Base-by-base conservation (phyloP, 495 filamentous ascomycete genomes). In the Podospora pseudoanserina region DNA sequence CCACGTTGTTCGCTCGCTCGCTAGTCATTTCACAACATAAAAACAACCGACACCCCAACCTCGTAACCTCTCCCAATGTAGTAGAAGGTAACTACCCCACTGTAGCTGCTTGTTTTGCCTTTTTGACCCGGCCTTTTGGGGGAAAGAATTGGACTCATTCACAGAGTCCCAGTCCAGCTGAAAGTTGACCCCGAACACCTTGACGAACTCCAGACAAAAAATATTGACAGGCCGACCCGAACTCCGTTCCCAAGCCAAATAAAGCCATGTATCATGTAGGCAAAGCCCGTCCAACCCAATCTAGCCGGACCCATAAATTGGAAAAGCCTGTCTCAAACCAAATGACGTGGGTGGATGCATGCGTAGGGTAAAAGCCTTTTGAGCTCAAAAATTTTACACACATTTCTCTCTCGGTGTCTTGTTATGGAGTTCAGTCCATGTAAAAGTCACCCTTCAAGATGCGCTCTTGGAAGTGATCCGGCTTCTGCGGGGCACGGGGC, bases 391-490 rank as follows among this genome's bases (percentile, higher is more conserved):
- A 49, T 49, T 11, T 18, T 49, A 49, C 39, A 49, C 39, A 49
- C 15, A 49, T 49, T 49, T 49, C 15, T 49, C 27, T 28, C 1
- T 26, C 32, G 27, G 18, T 61, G 59, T 4, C 5, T 60, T 59
- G 23, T 23, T 15, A 57, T 27, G 53, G 49, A 44, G n/a, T 60
- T 84, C 84, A 99, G 74, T 99, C 95, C 93, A 98, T 97, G 79
- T 93, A 94, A 74, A 99, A 97, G 72, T 99, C 95, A 39, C 95
- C 95, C 79, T 96, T 94, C 67, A 99, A 83, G 71, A 99, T 97
- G 69, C 96, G 87, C 84, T 99, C 95, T 79, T 96, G 92, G 82
- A 97, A 93, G 71, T 88, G 89, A 81, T 99, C 95, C 16, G 93
- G 92, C 76, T 92, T 90, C 59, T 82, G 77, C 3, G 82, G 81